Base-by-base conservation (phyloP, 2,329 filamentous ascomycete species). In the Curvularia verruculosa region DNA sequence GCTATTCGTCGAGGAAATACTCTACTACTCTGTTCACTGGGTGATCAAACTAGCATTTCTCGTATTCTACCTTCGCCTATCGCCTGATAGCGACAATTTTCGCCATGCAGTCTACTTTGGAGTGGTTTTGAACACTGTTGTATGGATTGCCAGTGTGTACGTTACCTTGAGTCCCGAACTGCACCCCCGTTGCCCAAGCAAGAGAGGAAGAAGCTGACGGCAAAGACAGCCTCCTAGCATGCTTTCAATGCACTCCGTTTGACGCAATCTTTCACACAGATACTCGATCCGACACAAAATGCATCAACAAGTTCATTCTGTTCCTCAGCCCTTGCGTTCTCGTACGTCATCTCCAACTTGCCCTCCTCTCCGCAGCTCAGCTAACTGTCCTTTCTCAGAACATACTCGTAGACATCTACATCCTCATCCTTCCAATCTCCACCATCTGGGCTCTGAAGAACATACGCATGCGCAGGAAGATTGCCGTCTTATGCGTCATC, bases 31-130 rank as follows among this genome's bases (percentile, higher is more conserved):
- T 29, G 52, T 34, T n/a, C 52, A 54, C 10, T 54, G 45, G 9
- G 52, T 54, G 36, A 54, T 54, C 21, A 54, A 54, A 24, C 41
- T 28, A 7, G 48, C 52, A 5, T 54, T 54, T 13, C 52, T 54
- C 23, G 18, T 50, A 9, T 54, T 54, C 29, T 54, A 54, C 24
- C 52, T 54, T 4, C 28, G 52, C 9, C 45, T 54, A 7, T 50
- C 52, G 3, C 46, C 34, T 10, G 52, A 49, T n/a, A 41, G 29
- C 2, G n/a, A 43, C 2, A 40, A 4, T 5, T 52, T 55, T 24
- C 40, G 53, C n/a, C 8, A 31, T 9, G 31, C 49, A 4, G 53
- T 55, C 13, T 47, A 46, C 18, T 12, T 51, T 21, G 53, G 46
- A 12, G 23, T 49, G 34, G 46, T 23, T 3, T 12, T 49, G 10